Base-by-base conservation (phyloP, 352 stramenopile species). In the Phytophthora agathidicida region DNA sequence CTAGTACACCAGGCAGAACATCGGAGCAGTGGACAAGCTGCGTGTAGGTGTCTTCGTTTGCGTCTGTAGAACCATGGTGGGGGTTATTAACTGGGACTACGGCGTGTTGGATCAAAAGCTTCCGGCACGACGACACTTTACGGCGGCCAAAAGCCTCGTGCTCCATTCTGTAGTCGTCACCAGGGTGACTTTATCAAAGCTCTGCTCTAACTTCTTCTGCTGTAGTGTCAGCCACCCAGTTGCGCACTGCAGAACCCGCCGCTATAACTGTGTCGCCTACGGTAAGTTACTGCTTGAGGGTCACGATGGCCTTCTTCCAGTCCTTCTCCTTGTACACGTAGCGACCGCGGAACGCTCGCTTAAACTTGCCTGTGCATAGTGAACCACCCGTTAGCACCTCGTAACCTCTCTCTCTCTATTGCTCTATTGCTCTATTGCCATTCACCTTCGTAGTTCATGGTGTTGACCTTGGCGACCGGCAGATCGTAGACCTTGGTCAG, bases 401-500 rank as follows among this genome's bases (percentile, higher is more conserved):
- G 23, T 7, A 49, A 5, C 10, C 16, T 17, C 7, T 13, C 11
- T 30, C 11, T 13, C 16, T 8, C 16, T 41, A 17, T 22, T 14
- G 26, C 19, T 39, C 11, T 17, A 47, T 37, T 2, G 27, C 32
- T 32, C 20, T 30, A 45, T 26, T 33, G 73, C 35, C 47, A 48
- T 22, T 17, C 68, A 88, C 91, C 94, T 68, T 97, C 75, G 73
- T 97, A 98, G 83, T 98, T 98, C 80, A 96, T 94, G 17, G 92
- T 98, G 65, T 94, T 95, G 48, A 98, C 90, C 65, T 98, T 98
- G 57, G 85, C 71, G n/a, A 99, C 95, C 1, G 87, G 89, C 22
- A 99, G 71, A 43, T 92, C 76, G 75, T 99, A 99, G 42, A 99
- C 92, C 74, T 99, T 98, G 52, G 87, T 97, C 44, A 99, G 69